A percentile compares a stretch with the other conserved stretches of the same genome.
These are phyloP conservation scores for Guadua angustifolia DNA, from an alignment of 176 grass and related monocot species.

Conservation along the genomic window DNA sequence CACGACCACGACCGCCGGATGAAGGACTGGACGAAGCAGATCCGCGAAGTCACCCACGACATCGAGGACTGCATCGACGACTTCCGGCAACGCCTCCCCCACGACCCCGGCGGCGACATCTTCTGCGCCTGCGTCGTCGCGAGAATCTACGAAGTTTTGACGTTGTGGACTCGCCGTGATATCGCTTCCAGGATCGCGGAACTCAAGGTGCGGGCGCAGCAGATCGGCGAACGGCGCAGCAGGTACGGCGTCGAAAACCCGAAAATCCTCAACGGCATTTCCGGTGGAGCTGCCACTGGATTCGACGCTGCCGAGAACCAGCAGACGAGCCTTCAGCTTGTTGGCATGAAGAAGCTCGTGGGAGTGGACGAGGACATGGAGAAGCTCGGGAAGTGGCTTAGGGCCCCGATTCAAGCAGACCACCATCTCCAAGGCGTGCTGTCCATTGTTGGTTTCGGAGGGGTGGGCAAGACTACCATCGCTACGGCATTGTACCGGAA, in stretches of 20 bases:
- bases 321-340: neutral
- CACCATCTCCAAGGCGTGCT: neutral
- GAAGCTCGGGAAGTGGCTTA: neutral
- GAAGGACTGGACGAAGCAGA: neutral
- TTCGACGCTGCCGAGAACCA: slow-evolving; percentile 12
- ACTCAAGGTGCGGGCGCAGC: slow-evolving; percentile 22
- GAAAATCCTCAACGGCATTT: neutral
- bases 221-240: neutral
- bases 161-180: neutral
- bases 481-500: slow-evolving; percentile 19
- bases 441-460: neutral
- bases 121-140: neutral
- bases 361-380: neutral
- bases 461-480: slow-evolving; percentile 35
- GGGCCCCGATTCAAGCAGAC: too few species aligned
- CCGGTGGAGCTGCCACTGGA: neutral
- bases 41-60: too few species aligned
- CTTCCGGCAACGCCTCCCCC: neutral
- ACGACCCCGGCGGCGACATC: neutral
- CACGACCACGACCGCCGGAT: neutral
- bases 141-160: neutral
- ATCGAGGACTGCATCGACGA: too few species aligned
- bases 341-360: neutral
- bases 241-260: slow-evolving; percentile 13
- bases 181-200: neutral